Percentiles rank a stretch among this genome's conserved stretches.
Evolutionary conservation across 768 basidiomycete species (phyloP).

Genomic region (Mycena epipterygia): DNA sequence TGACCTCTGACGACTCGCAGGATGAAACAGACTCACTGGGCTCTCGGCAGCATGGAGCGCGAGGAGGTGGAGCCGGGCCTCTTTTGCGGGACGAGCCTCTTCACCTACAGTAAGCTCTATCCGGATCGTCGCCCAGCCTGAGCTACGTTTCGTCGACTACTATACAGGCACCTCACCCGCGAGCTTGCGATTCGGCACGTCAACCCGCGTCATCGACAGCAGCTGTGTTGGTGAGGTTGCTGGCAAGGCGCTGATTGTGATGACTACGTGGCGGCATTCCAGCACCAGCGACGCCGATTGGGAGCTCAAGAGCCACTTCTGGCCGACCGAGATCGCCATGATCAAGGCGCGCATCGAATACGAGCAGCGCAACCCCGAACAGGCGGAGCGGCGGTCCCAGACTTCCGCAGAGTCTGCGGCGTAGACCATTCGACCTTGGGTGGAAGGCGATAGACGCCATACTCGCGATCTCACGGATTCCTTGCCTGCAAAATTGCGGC

Average conservation of each 20-base stretch:
- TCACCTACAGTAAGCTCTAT: constrained; percentile 29
- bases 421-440: constrained; percentile 26
- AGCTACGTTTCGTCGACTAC: constrained; percentile 27
- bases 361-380: constrained; percentile 28
- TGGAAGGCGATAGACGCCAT: constrained; percentile 25
- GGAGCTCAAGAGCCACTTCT: constrained; percentile 29
- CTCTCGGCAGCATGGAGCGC: constrained; percentile 28
- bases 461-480: constrained; percentile 23
- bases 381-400: constrained; percentile 23
- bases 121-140: constrained; percentile 25
- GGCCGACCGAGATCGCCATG: constrained; percentile 26
- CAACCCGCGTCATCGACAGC: constrained; percentile 26
- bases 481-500: constrained; percentile 26
- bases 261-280: constrained; percentile 28
- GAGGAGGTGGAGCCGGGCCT: constrained; percentile 28
- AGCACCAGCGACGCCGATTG: constrained; percentile 27
- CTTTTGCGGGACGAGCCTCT: constrained; percentile 27
- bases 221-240: constrained; percentile 26
- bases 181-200: constrained; percentile 28
- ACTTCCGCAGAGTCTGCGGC: constrained; percentile 25
- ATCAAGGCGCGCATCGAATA: constrained; percentile 29
- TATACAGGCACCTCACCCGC: constrained; percentile 27
- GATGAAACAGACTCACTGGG: constrained; percentile 28
- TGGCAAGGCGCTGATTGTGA: constrained; percentile 25
- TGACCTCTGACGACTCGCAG: constrained; percentile 27